Evolutionary conservation across 768 basidiomycete species (phyloP).

Genomic region (Lentinula aciculospora): DNA sequence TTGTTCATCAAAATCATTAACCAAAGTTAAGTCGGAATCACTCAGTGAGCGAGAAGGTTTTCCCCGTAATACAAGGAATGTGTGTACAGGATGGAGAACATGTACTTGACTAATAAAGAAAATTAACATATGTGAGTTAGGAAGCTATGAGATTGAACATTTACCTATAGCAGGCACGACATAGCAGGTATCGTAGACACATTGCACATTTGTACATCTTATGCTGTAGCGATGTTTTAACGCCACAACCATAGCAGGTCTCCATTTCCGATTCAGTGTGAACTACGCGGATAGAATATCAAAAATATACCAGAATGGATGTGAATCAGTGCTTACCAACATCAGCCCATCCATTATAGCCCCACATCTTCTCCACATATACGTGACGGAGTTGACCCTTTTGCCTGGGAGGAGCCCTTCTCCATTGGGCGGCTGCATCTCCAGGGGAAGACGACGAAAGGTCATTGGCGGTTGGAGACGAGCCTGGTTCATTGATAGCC

Average conservation of each 20-base stretch:
- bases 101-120: conserved; percentile 72
- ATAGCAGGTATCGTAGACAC: conserved; percentile 76
- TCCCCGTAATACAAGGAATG: conserved; percentile 79
- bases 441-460: conserved; percentile 43
- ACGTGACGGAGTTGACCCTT: conserved; percentile 82
- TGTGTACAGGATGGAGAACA: conserved; percentile 85
- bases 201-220: conserved; percentile 83
- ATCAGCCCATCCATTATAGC: conserved; percentile 77
- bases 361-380: conserved; percentile 85
- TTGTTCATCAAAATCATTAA: conserved; percentile 48
- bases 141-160: no score
- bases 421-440: conserved; percentile 55
- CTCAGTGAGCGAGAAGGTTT: conserved; percentile 34
- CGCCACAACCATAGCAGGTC: conserved; percentile 76
- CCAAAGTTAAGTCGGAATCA: conserved; percentile 30
- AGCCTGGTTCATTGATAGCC: conserved; percentile 42
- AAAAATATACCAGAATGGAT: neutral
- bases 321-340: conserved; percentile 54
- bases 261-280: conserved; percentile 67
- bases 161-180: conserved; percentile 78
- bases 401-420: conserved; percentile 59
- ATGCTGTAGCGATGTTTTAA: conserved; percentile 27
- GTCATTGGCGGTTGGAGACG: conserved; percentile 32
- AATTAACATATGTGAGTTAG: no score
- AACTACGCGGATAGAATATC: conserved; percentile 23